These are phyloP conservation scores for Neurospora sp. DNA, from an alignment of 2,329 filamentous ascomycete genomes.

Conservation along the genomic window DNA sequence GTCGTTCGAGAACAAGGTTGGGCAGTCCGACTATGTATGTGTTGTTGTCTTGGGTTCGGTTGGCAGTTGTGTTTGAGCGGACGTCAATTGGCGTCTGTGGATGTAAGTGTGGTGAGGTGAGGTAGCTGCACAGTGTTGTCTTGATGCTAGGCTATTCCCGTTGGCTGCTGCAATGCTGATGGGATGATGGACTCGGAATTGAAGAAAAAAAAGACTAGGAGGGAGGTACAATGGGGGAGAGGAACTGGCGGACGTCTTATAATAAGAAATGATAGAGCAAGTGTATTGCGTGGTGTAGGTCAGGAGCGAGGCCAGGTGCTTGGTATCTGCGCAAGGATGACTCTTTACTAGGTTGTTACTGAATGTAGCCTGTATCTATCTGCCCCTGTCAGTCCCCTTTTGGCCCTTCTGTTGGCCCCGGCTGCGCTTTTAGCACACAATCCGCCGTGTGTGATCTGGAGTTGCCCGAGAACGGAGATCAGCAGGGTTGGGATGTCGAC, in stretches of 20 bases:
- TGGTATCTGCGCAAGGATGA: background rate
- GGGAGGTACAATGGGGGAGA: background rate
- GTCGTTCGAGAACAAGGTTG: background rate
- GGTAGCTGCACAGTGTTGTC: background rate
- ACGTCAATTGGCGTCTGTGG: background rate
- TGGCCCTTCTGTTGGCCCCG: background rate
- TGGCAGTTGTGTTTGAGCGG: background rate
- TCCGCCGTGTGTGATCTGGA: background rate
- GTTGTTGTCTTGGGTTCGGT: background rate
- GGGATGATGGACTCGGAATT: background rate
- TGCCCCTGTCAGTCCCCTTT: background rate
- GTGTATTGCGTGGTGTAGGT: background rate
- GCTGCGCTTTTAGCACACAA: background rate
- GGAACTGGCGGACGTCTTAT: background rate
- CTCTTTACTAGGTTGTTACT: background rate
- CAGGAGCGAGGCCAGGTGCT: background rate
- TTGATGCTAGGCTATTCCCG: background rate
- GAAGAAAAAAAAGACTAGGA: background rate
- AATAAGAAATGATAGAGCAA: background rate
- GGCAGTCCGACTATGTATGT: background rate
- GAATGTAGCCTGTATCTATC: background rate
- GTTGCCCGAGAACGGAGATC: constrained; percentile 20
- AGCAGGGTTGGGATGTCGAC: constrained; percentile 8
- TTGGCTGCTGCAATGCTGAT: background rate
- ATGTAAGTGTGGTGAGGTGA: background rate